Evolutionary conservation across 345 rosid genomes (phyloP).

Genomic region (Erysimum cheiranthoides): DNA sequence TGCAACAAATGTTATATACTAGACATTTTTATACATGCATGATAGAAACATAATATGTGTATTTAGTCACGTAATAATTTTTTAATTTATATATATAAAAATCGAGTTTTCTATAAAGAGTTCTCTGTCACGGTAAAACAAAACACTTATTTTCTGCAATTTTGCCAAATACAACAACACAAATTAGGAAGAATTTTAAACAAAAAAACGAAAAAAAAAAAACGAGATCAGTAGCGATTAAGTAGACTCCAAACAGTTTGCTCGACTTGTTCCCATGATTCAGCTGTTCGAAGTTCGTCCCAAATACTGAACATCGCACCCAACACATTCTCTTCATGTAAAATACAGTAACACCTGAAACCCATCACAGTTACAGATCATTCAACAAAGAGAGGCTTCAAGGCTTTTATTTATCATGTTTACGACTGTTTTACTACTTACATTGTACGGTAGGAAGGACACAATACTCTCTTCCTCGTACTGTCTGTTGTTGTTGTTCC

Average conservation of each 20-base stretch:
- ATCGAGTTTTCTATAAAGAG: not conserved
- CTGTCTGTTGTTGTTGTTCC: constrained; percentile 38
- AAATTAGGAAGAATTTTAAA: not conserved
- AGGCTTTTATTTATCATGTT: not conserved
- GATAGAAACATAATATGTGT: not conserved
- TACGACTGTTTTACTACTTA: constrained; percentile 48
- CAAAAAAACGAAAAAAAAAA: not conserved
- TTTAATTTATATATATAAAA: not conserved
- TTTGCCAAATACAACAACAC: constrained; percentile 11
- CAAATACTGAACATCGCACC: constrained; percentile 82
- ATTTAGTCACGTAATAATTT: not conserved
- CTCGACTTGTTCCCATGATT: constrained; percentile 93
- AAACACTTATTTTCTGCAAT: constrained; percentile 5
- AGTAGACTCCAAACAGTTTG: constrained; percentile 76
- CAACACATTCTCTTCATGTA: constrained; percentile 85
- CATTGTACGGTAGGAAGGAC: constrained; percentile 89
- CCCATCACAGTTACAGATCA: constrained; percentile 14
- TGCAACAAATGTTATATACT: not conserved
- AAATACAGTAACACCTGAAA: constrained; percentile 86
- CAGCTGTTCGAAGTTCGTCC: constrained; percentile 66
- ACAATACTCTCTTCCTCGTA: constrained; percentile 48
- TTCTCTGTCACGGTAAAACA: not conserved
- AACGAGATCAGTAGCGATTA: constrained; percentile 55
- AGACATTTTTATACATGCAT: not conserved
- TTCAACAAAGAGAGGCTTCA: constrained; percentile 17